Base-by-base conservation (phyloP, 2,329 filamentous ascomycete species). In the Penicillium sp. region DNA sequence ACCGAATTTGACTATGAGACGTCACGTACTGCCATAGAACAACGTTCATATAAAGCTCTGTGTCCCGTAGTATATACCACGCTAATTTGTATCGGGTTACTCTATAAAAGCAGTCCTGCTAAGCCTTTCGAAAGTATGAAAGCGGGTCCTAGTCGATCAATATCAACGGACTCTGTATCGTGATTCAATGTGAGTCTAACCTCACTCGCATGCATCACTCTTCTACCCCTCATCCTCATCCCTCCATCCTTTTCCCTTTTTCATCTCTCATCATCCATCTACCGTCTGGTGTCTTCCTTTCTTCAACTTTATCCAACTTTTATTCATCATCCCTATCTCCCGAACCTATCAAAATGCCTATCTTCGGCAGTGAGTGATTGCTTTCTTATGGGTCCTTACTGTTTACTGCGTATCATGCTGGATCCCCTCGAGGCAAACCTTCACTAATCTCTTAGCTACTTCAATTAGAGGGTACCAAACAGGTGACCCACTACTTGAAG, bases 401-500 rank as follows among this genome's bases (percentile, higher is more conserved):
- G 18, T 20, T 20, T 20, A 20, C 18, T 20, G 18, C 18, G 3
- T 20, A 20, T 11, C n/a, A 13, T 24, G 5, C 16, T 35, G 24
- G 8, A 1, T 32, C 18, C 18, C 7, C 18, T 10, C 13, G 18
- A 35, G 26, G 8, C 8, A 24, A 24, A 6, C 23, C 23, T 24
- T 22, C 24, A 20, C 16, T 13, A 32, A 37, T 38, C 24, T 7
- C 32, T 42, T 18, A 36, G 26, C 4, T 22, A 20, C 13, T 10
- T 9, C 29, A 27, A 38, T 26, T 13, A 16, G 26, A 38, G 5
- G 31, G 18, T 18, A 46, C 45, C 10, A 49, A 75, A 46, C 75
- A 86, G 70, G 3, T 4, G 18, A 3, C 3, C 18, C 18, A 20
- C 18, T 20, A 20, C n/a, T n/a, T n/a, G n/a, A n/a, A n/a, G n/a